Evolutionary conservation across 2,329 filamentous ascomycete genomes (phyloP).

Genomic region (Epichloe scottii): DNA sequence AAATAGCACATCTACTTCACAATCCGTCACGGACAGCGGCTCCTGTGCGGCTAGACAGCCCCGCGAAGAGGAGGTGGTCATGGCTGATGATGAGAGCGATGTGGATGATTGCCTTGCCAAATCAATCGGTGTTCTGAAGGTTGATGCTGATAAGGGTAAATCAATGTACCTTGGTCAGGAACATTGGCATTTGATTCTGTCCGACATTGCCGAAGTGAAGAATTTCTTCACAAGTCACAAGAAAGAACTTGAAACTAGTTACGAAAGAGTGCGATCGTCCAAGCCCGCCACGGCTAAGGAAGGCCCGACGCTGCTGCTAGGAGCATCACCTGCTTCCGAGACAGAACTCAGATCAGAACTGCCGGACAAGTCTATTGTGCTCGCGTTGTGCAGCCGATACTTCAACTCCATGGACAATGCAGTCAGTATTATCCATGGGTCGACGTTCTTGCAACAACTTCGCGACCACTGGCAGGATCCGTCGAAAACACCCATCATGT

Average conservation of each 20-base stretch:
- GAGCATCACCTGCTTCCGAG: slow-evolving; percentile 57
- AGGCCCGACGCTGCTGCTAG: slow-evolving; percentile 69
- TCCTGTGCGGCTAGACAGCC: slow-evolving; percentile 35
- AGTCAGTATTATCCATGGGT: slow-evolving; percentile 67
- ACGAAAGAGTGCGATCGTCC: slow-evolving; percentile 59
- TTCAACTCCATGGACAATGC: slow-evolving; percentile 70
- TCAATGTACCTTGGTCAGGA: slow-evolving; percentile 72
- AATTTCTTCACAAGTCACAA: slow-evolving; percentile 80
- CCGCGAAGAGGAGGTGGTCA: slow-evolving; percentile 40
- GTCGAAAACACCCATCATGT: slow-evolving; percentile 59
- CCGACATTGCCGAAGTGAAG: slow-evolving; percentile 84
- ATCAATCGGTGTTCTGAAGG: slow-evolving; percentile 70
- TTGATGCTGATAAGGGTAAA: slow-evolving; percentile 65
- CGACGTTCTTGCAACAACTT: slow-evolving; percentile 69
- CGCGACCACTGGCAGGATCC: slow-evolving; percentile 58
- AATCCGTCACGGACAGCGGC: slow-evolving; percentile 29
- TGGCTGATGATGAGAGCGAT: slow-evolving; percentile 51
- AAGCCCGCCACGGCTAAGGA: slow-evolving; percentile 47
- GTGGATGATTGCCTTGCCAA: slow-evolving; percentile 56
- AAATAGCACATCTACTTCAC: slow-evolving; percentile 22
- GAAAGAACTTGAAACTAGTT: slow-evolving; percentile 75
- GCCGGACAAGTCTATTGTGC: slow-evolving; percentile 69
- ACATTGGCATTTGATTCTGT: slow-evolving; percentile 70
- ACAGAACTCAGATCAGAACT: slow-evolving; percentile 68
- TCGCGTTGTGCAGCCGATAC: slow-evolving; percentile 76